phyloP scores from a whole-genome alignment of 768 basidiomycete species.

The Lentinula sp. region DNA sequence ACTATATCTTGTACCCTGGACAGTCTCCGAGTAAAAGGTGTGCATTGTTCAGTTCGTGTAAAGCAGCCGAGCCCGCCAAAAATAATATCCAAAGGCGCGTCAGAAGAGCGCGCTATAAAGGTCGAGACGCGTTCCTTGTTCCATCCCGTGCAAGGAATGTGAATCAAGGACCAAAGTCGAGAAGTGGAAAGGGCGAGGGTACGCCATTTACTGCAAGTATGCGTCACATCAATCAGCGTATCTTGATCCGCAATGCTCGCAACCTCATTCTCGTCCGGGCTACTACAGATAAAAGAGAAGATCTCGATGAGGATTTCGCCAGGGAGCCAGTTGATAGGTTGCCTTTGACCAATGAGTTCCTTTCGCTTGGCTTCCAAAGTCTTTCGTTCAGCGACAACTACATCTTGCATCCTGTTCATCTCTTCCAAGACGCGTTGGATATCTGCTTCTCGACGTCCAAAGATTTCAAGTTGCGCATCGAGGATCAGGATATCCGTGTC shows the following conservation, averaged over 20 bases:
- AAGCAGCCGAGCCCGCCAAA: conserved; percentile 10
- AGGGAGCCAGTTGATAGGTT: conserved; percentile 47
- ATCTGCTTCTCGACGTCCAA: conserved; percentile 32
- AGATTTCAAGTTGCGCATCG: conserved; percentile 27
- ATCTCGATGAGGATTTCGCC: conserved; percentile 39
- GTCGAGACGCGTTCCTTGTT: conserved; percentile 10
- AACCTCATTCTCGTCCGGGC: conserved; percentile 17
- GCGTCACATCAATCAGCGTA: conserved; percentile 35
- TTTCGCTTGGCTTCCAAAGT: conserved; percentile 21
- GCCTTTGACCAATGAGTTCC: conserved; percentile 31
- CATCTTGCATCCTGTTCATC: conserved; percentile 29
- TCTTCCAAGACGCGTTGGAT: conserved; percentile 33
- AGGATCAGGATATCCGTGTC: conserved; percentile 31
- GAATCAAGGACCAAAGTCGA: conserved; percentile 37
- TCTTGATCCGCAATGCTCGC: conserved; percentile 21
- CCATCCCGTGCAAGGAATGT: conserved; percentile 20
- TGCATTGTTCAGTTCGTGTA: background rate
- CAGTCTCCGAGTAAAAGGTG: background rate
- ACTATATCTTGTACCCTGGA: background rate
- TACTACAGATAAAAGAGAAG: conserved; percentile 24
- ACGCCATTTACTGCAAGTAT: conserved; percentile 48
- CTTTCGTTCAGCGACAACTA: conserved; percentile 25
- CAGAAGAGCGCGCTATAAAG: conserved; percentile 30
- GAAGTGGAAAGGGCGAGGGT: conserved; percentile 34
- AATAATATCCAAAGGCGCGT: conserved; percentile 26